A percentile compares a stretch with the other conserved stretches of the same genome.
phyloP scores from a whole-genome alignment of 176 grass and related monocot genomes.

The Pharus latifolius region DNA sequence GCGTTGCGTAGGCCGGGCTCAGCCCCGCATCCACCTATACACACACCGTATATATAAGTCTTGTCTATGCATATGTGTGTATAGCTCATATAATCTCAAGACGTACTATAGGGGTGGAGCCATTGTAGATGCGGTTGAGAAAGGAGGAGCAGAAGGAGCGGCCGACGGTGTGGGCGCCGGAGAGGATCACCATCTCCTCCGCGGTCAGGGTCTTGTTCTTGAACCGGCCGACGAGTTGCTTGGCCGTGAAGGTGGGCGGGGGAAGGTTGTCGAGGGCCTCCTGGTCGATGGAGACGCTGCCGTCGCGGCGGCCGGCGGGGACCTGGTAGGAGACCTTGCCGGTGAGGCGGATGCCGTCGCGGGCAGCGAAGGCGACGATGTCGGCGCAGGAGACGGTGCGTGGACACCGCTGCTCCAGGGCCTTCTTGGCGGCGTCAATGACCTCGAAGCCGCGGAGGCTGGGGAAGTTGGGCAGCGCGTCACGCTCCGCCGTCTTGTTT shows the following conservation, averaged over 20 bases:
- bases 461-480: conserved; percentile 42
- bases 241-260: conserved; percentile 8
- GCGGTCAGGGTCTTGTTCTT: conserved; percentile 27
- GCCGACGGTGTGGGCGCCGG: conserved; percentile 48
- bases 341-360: conserved; percentile 49
- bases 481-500: conserved; percentile 38
- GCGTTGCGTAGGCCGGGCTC: conserved; percentile 37
- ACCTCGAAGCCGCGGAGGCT: conserved; percentile 56
- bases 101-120: conserved; percentile 2
- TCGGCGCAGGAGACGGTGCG: conserved; percentile 62
- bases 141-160: conserved; percentile 31
- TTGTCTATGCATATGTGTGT: too few relatives aligned
- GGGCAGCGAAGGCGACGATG: conserved; percentile 52
- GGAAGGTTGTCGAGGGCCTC: conserved; percentile 34
- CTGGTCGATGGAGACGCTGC: conserved; percentile 17
- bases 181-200: conserved; percentile 45
- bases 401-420: conserved; percentile 34
- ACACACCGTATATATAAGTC: background rate
- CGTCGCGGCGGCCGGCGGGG: conserved; percentile 45
- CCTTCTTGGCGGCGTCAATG: conserved; percentile 46
- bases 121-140: conserved; percentile 19
- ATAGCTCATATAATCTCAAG: background rate
- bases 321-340: conserved; percentile 38
- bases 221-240: conserved; percentile 20
- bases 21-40: conserved; percentile 14